Conservation (phyloP, 805 yeast genomes). For the Starmerella geochares region DNA sequence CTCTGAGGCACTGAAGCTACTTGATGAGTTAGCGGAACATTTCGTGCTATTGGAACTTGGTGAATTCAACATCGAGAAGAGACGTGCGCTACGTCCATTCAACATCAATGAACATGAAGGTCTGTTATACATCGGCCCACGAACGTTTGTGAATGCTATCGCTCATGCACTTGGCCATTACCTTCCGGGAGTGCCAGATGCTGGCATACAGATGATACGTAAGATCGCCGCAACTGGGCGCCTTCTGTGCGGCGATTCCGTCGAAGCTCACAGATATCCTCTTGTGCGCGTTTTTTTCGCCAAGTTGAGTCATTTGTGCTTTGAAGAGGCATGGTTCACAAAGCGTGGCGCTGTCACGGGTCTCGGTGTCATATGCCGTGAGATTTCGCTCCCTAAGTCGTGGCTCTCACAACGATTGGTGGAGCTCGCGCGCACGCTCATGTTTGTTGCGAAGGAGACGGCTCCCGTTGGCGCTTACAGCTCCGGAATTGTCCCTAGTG, state of each 20-base stretch:
- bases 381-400: slow-evolving; percentile 51
- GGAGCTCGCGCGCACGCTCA: slow-evolving; percentile 74
- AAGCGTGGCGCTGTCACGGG: slow-evolving; percentile 89
- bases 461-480: slow-evolving; percentile 33
- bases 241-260: slow-evolving; percentile 55
- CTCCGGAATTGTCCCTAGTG: slow-evolving; percentile 74
- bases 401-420: slow-evolving; percentile 73
- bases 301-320: slow-evolving; percentile 81
- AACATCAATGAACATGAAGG: slow-evolving; percentile 76
- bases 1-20: slow-evolving; percentile 53
- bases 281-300: slow-evolving; percentile 66
- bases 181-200: slow-evolving; percentile 54
- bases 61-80: slow-evolving; percentile 56
- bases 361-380: slow-evolving; percentile 58
- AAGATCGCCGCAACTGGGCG: slow-evolving; percentile 52
- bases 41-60: slow-evolving; percentile 69
- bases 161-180: slow-evolving; percentile 72
- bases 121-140: slow-evolving; percentile 53
- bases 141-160: slow-evolving; percentile 62
- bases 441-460: slow-evolving; percentile 74
- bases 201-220: slow-evolving; percentile 60
- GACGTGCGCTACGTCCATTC: slow-evolving; percentile 57
- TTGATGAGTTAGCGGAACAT: slow-evolving; percentile 65
- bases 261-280: slow-evolving; percentile 58
- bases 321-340: slow-evolving; percentile 73